A percentile compares a stretch with the other conserved stretches of the same genome.
Evolutionary conservation across 495 filamentous ascomycete species (phyloP).

Genomic region (Durotheca rogersii): DNA sequence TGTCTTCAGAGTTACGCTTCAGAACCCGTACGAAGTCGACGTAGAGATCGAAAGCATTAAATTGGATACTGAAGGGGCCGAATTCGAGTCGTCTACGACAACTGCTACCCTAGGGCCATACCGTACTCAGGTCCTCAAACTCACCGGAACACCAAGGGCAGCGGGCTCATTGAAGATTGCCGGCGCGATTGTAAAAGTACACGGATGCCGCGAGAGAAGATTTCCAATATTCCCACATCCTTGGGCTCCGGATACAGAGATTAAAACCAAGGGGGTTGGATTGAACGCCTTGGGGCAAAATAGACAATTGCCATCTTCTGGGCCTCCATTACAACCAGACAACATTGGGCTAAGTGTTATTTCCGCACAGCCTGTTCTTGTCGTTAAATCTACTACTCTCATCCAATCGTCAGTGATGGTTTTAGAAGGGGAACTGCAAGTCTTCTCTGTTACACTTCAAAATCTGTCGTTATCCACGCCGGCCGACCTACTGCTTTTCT

Average conservation of each 20-base stretch:
- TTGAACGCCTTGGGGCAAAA: conserved; percentile 56
- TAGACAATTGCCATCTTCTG: conserved; percentile 35
- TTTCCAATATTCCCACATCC: conserved; percentile 80
- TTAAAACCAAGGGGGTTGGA: conserved; percentile 74
- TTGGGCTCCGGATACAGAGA: conserved; percentile 69
- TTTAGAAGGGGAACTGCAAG: conserved; percentile 77
- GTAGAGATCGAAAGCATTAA: conserved; percentile 79
- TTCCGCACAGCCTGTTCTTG: conserved; percentile 70
- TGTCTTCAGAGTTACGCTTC: conserved; percentile 75
- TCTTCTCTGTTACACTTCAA: conserved; percentile 75
- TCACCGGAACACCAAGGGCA: conserved; percentile 65
- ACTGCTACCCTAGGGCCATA: conserved; percentile 73
- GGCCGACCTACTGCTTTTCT: conserved; percentile 82
- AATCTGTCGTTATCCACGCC: conserved; percentile 70
- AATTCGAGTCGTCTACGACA: conserved; percentile 65
- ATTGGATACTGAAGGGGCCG: conserved; percentile 69
- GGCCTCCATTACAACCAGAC: conserved; percentile 45
- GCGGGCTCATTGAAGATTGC: conserved; percentile 70
- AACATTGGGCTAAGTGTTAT: conserved; percentile 69
- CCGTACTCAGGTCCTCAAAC: conserved; percentile 72
- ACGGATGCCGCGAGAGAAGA: conserved; percentile 73
- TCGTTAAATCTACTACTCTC: conserved; percentile 72
- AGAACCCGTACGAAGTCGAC: conserved; percentile 93
- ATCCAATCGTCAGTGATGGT: conserved; percentile 88
- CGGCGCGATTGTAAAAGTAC: conserved; percentile 77